Base-by-base conservation (phyloP, 495 filamentous ascomycete genomes). In the Barbatosphaeria neglecta region DNA sequence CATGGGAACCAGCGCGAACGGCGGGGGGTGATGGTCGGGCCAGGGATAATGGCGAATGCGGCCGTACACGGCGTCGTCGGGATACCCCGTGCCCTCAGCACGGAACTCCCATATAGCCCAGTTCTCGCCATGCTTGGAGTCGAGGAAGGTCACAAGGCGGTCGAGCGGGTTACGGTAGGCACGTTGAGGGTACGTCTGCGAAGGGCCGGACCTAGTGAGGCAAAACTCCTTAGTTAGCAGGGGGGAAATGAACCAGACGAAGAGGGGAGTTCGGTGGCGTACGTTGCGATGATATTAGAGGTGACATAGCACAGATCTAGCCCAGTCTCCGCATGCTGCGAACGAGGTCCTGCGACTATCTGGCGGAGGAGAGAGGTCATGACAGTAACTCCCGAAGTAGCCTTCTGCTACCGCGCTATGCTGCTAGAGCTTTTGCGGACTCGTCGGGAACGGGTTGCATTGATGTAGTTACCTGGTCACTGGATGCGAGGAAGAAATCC, bases 61-160 rank as follows among this genome's bases (percentile, higher is more conserved):
- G 23, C 76, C 72, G 56, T 90, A 86, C 1, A 98, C 89, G 46
- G 92, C 90, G 20, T 74, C 74, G 60, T 97, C 92, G 0, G 86
- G 86, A 55, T 98, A 98, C 0, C 92, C 92, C 0, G 93, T 95
- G 8, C 92, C 92, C 60, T 98, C 92, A 25, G 87, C 92, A 28
- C 93, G 81, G 56, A 97, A 96, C 58, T 98, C 92, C 87, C 88
- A 98, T 52, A 98, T 95, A 9, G 81, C 76, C 92, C 90, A 97
- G 47, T 87, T 68, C 9, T 72, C 62, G 44, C 77, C 82, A 69
- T 98, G 92, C 50, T 86, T 86, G 17, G 68, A 65, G 65, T 97
- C 86, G 35, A 98, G 83, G 59, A 86, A 97, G 24, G 76, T 75
- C 42, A 97, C 82, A 4, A 98, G 78, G 10, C 76, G 74, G 53